phyloP scores from a whole-genome alignment of 805 yeast species.

The Candida incommunis region DNA sequence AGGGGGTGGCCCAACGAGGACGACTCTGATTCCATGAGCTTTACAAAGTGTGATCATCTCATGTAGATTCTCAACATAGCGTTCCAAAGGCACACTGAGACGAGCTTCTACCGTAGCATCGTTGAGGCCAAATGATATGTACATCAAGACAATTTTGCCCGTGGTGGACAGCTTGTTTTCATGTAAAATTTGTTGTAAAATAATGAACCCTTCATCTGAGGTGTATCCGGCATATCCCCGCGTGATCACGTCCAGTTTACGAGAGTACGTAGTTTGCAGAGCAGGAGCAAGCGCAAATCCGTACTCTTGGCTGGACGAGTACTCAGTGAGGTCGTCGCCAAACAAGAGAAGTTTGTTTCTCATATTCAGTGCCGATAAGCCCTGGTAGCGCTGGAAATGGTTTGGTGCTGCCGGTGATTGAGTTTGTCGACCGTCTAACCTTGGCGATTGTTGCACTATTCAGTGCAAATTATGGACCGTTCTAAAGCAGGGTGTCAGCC shows the following conservation, averaged over 20 bases:
- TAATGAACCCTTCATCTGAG: slow-evolving; percentile 29
- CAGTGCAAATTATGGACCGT: no score
- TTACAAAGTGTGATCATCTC: slow-evolving; percentile 28
- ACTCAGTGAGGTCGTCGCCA: slow-evolving; percentile 57
- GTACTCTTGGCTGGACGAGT: slow-evolving; percentile 26
- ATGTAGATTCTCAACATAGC: slow-evolving; percentile 36
- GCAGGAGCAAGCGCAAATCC: slow-evolving; percentile 32
- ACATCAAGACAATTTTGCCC: background rate
- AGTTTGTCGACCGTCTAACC: no score
- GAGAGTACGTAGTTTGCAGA: slow-evolving; percentile 29
- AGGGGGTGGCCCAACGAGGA: slow-evolving; percentile 49
- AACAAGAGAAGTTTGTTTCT: background rate
- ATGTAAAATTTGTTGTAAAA: slow-evolving; percentile 34
- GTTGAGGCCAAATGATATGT: slow-evolving; percentile 68
- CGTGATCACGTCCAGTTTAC: slow-evolving; percentile 53
- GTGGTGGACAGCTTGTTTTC: slow-evolving; percentile 7
- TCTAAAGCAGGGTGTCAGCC: no score
- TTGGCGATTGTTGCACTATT: no score
- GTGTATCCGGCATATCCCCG: slow-evolving; percentile 75
- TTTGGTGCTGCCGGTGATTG: no score
- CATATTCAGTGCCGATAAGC: background rate
- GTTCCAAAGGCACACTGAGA: slow-evolving; percentile 37
- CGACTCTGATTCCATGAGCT: slow-evolving; percentile 31
- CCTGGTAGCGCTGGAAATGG: no score
- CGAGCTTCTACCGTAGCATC: slow-evolving; percentile 37